Percentiles rank a stretch among this genome's conserved stretches.
These are phyloP conservation scores for Vararia minispora DNA, from an alignment of 768 basidiomycete genomes.

Conservation along the genomic window DNA sequence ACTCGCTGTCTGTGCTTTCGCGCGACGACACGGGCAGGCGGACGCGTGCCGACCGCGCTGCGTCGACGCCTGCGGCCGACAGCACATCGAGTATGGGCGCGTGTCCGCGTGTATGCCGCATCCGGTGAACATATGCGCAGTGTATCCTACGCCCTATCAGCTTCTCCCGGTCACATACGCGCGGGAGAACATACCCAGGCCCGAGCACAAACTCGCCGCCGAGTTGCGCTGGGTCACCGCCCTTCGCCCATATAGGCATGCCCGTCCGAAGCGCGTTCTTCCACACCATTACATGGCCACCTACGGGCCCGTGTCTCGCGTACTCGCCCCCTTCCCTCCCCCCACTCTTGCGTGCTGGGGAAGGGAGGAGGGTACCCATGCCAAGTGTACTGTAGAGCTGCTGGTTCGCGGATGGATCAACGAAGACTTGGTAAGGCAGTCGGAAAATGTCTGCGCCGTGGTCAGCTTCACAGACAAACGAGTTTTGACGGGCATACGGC, in stretches of 20 bases:
- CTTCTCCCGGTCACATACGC: no score
- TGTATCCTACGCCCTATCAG: slow-evolving; percentile 23
- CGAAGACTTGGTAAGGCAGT: slow-evolving; percentile 65
- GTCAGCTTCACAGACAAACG: slow-evolving; percentile 1
- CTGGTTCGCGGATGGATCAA: slow-evolving; percentile 51
- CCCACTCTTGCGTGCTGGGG: slow-evolving; percentile 27
- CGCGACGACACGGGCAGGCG: no score
- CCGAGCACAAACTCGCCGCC: slow-evolving; percentile 85
- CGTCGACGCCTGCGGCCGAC: slow-evolving; percentile 40
- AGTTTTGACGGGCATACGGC: slow-evolving; percentile 36
- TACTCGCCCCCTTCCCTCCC: slow-evolving; percentile 37
- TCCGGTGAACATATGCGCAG: slow-evolving; percentile 74
- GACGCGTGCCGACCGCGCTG: no score
- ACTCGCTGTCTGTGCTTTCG: no score
- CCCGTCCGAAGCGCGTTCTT: slow-evolving; percentile 57
- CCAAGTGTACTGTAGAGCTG: slow-evolving; percentile 64
- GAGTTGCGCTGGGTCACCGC: slow-evolving; percentile 66
- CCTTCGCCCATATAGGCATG: slow-evolving; percentile 76
- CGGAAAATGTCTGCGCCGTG: slow-evolving; percentile 47
- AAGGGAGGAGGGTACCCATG: slow-evolving; percentile 45
- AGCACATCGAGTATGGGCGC: slow-evolving; percentile 63
- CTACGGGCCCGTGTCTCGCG: slow-evolving; percentile 50
- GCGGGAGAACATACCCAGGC: slow-evolving; percentile 34
- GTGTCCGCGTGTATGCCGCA: slow-evolving; percentile 68
- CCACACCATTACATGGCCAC: slow-evolving; percentile 67